phyloP scores from a whole-genome alignment of 2,329 filamentous ascomycete genomes.

The Xylaria polymorpha region DNA sequence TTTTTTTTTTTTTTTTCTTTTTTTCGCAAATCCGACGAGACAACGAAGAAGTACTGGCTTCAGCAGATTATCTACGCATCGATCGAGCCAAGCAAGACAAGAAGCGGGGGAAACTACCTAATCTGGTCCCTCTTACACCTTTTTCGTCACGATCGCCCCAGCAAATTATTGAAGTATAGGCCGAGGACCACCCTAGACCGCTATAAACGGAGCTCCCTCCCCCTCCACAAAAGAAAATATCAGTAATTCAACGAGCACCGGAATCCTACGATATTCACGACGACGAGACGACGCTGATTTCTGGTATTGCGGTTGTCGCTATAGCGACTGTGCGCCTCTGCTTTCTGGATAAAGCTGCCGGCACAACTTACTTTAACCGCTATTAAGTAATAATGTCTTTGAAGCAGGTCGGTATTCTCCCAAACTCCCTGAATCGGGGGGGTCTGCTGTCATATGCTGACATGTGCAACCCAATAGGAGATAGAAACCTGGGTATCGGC shows the following conservation, averaged over 20 bases:
- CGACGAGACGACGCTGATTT: constrained; percentile 28
- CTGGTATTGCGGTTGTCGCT: constrained; percentile 38
- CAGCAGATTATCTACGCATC: constrained; percentile 15
- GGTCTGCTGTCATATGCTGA: constrained; percentile 19
- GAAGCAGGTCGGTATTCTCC: constrained; percentile 47
- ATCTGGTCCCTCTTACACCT: constrained; percentile 18
- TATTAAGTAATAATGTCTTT: constrained; percentile 49
- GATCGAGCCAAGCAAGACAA: constrained; percentile 20
- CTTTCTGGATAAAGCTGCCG: constrained; percentile 47
- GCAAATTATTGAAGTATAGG: constrained; percentile 12
- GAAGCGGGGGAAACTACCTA: constrained; percentile 32
- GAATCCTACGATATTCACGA: constrained; percentile 32
- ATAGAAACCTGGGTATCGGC: constrained; percentile 98
- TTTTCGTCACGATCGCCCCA: constrained; percentile 13
- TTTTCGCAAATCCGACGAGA: constrained; percentile 13
- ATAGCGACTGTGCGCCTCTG: constrained; percentile 42
- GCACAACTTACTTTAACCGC: constrained; percentile 36
- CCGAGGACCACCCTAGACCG: background rate
- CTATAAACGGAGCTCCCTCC: constrained; percentile 11
- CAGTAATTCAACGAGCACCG: constrained; percentile 20
- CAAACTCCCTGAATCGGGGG: background rate
- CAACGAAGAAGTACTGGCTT: background rate
- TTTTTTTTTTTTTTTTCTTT: too few species aligned
- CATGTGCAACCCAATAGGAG: constrained; percentile 69
- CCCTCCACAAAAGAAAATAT: background rate